phyloP scores from a whole-genome alignment of 2,329 filamentous ascomycete genomes.

The Dendrostoma leiphaemia region DNA sequence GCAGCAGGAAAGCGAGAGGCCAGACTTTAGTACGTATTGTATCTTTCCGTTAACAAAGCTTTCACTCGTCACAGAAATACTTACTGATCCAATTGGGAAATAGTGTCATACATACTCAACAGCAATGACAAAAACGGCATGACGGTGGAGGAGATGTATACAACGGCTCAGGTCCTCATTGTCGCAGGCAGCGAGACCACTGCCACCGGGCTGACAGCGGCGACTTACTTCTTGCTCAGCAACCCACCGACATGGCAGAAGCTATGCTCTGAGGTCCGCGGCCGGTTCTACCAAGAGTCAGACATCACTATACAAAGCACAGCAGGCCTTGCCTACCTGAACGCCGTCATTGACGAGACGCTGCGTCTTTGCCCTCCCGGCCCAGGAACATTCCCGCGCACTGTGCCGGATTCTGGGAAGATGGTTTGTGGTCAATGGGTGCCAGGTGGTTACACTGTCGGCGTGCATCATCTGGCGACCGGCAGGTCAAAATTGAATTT shows the following conservation, averaged over 20 bases:
- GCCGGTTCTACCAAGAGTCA: conserved; percentile 26
- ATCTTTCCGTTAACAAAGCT: too few relatives aligned
- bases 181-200: conserved; percentile 18
- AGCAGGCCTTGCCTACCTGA: conserved; percentile 30
- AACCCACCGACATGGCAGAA: conserved; percentile 26
- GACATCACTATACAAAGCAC: conserved; percentile 32
- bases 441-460: not conserved
- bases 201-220: conserved; percentile 11
- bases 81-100: not conserved
- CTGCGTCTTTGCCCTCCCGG: conserved; percentile 34
- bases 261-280: conserved; percentile 35
- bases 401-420: conserved; percentile 8
- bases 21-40: conserved; percentile 8
- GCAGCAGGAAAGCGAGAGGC: conserved; percentile 7
- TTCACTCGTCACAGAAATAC: not conserved
- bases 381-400: conserved; percentile 13
- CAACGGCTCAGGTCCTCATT: conserved; percentile 8
- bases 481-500: conserved; percentile 5
- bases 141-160: conserved; percentile 21
- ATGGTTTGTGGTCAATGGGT: conserved; percentile 12
- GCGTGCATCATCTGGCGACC: conserved; percentile 4
- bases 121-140: conserved; percentile 10
- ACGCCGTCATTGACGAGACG: conserved; percentile 36
- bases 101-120: conserved; percentile 13
- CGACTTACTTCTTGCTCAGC: conserved; percentile 17